Evolutionary conservation across 140 eudicot species (phyloP).

Genomic region (Bidens hawaiensis): DNA sequence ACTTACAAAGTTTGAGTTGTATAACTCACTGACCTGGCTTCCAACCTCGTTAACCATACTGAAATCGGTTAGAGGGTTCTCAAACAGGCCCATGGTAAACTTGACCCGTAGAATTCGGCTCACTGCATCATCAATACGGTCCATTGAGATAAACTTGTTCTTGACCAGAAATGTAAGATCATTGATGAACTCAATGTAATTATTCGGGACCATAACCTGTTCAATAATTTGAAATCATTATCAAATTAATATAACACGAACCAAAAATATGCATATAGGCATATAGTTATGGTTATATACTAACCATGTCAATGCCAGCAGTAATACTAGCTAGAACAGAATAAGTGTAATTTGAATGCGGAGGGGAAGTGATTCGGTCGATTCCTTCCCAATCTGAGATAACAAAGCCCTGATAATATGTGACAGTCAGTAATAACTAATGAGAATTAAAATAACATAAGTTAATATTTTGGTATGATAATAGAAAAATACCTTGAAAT

Average conservation of each 20-base stretch:
- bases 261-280: neutral
- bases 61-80: conserved; percentile 49
- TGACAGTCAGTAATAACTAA: conserved; percentile 5
- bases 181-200: conserved; percentile 47
- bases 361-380: conserved; percentile 66
- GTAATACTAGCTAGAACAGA: conserved; percentile 51
- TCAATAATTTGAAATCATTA: neutral
- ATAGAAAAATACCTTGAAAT: conserved; percentile 42
- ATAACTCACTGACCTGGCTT: conserved; percentile 34
- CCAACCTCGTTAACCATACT: conserved; percentile 41
- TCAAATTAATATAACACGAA: neutral
- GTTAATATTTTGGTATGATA: neutral
- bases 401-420: conserved; percentile 50
- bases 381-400: conserved; percentile 77
- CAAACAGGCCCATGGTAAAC: conserved; percentile 43
- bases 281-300: too few relatives aligned
- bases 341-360: conserved; percentile 64
- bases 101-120: conserved; percentile 53
- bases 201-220: conserved; percentile 59
- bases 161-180: conserved; percentile 49
- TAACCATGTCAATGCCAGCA: conserved; percentile 73
- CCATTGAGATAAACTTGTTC: conserved; percentile 50
- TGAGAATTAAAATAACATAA: neutral
- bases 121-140: conserved; percentile 66
- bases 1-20: conserved; percentile 1